Evolutionary conservation across 192 early-diverging fungal genomes (phyloP).

Genomic region (Gonapodya sp.): DNA sequence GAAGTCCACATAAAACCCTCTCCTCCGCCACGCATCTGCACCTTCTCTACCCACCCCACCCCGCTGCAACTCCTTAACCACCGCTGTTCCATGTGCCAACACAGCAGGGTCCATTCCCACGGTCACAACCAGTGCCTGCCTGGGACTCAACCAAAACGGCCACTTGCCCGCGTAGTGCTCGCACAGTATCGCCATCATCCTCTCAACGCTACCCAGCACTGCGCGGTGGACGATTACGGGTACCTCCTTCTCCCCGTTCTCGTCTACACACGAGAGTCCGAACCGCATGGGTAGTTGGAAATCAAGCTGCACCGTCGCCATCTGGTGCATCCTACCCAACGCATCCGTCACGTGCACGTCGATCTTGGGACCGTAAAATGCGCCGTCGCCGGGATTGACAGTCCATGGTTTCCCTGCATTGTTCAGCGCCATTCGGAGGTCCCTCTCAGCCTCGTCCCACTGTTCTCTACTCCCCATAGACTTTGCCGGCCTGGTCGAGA

Average conservation of each 20-base stretch:
- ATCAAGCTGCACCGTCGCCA: constrained; percentile 90
- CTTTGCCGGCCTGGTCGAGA: constrained; percentile 73
- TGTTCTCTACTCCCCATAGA: constrained; percentile 62
- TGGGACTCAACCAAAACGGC: constrained; percentile 91
- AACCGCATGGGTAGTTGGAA: constrained; percentile 89
- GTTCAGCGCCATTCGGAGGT: constrained; percentile 60
- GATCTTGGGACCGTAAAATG: constrained; percentile 96
- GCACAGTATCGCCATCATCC: constrained; percentile 90
- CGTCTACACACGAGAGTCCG: constrained; percentile 56
- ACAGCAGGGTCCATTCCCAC: constrained; percentile 23
- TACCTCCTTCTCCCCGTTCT: constrained; percentile 47
- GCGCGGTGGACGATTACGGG: constrained; percentile 96
- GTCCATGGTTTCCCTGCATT: constrained; percentile 50
- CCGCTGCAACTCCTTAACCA: not conserved
- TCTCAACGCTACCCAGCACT: constrained; percentile 79
- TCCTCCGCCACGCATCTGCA: not conserved
- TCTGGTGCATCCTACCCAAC: constrained; percentile 74
- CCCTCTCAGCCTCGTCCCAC: constrained; percentile 72
- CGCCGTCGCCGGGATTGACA: constrained; percentile 77
- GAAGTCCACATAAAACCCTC: constrained; percentile 65
- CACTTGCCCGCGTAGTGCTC: constrained; percentile 85
- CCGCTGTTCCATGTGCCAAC: not conserved
- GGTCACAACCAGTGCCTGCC: constrained; percentile 81
- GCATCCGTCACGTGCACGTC: constrained; percentile 80
- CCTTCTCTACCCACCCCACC: constrained; percentile 14